Evolutionary conservation across 768 basidiomycete species (phyloP).

Genomic region (Lactarius sanguifluus): DNA sequence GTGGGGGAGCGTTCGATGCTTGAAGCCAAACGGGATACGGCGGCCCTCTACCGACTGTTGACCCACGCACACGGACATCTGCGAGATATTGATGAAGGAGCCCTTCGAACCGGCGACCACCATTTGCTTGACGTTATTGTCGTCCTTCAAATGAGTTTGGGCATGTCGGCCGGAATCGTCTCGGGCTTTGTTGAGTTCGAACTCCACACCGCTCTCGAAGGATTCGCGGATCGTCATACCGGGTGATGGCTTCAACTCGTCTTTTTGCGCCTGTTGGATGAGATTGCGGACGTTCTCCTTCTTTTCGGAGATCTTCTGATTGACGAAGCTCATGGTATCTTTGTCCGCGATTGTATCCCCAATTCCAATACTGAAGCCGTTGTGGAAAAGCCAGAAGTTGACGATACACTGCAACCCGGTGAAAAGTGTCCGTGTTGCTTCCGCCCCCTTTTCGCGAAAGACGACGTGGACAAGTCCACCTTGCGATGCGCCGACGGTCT

Average conservation of each 20-base stretch:
- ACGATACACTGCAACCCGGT: conserved; percentile 93
- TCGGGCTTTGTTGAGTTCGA: conserved; percentile 90
- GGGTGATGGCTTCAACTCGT: conserved; percentile 83
- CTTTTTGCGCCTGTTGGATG: conserved; percentile 81
- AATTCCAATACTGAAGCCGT: conserved; percentile 98
- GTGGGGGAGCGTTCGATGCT: conserved; percentile 93
- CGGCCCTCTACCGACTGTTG: conserved; percentile 98
- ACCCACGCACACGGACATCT: conserved; percentile 99
- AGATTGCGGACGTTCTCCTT: conserved; percentile 78
- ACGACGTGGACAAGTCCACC: conserved; percentile 96
- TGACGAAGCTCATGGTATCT: conserved; percentile 85
- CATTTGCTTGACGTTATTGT: conserved; percentile 99
- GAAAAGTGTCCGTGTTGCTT: conserved; percentile 86
- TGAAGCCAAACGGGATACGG: conserved; percentile 98
- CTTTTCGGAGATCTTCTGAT: conserved; percentile 73
- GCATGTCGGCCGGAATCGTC: conserved; percentile 94
- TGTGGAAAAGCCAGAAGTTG: conserved; percentile 99
- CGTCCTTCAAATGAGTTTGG: conserved; percentile 96
- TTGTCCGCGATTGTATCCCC: conserved; percentile 96
- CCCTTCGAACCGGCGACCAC: conserved; percentile 98
- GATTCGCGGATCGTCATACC: conserved; percentile 99
- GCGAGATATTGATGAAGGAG: conserved; percentile 99
- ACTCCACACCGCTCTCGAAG: conserved; percentile 91
- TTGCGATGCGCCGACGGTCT: conserved; percentile 95
- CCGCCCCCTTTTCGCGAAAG: conserved; percentile 96